Base-by-base conservation (phyloP, 1,284 basidiomycete genomes). In the Neotropicomus parvogracilis region DNA sequence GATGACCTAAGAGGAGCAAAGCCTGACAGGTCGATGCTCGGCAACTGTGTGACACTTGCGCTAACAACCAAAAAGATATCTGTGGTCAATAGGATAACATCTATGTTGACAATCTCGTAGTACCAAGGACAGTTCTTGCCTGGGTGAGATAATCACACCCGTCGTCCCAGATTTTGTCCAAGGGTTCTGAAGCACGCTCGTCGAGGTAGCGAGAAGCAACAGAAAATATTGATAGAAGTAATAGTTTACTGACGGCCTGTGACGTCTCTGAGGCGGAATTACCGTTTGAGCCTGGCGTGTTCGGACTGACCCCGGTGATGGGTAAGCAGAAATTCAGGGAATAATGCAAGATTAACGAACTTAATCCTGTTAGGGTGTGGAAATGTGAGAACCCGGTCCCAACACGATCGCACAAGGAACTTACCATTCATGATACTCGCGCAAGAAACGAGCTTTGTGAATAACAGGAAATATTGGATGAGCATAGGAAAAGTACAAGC, bases 401-500 rank as follows among this genome's bases (percentile, higher is more conserved):
- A 40, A 19, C 11, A 26, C 2, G 39, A 21, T 29, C 17, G 38
- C 2, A 40, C 11, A 27, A 44, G 37, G 38, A 37, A 39, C 60
- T 55, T 59, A 85, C 85, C 75, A 72, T 17, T 72, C 66, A 40
- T 75, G 68, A 58, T 80, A 91, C 56, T 87, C 81, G 12, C 73
- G 66, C 59, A 87, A 66, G 66, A 93, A 91, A 19, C 80, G 75
- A 17, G 70, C 69, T 62, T 85, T 88, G 67, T 90, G 81, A 14
- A 92, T 68, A 31, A 90, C 74, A 12, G 88, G 89, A 55, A 87
- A 83, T 40, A 83, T 73, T 29, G 89, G 88, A 57, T 93, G 90
- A 20, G 88, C 81, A 60, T 89, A 87, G 7, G 78, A 79, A 67
- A 91, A 92, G 64, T 89, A 93, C 6, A 91, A 70, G 26, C 79